Base-by-base conservation (phyloP, 495 filamentous ascomycete species). In the Neurospora hispaniola region DNA sequence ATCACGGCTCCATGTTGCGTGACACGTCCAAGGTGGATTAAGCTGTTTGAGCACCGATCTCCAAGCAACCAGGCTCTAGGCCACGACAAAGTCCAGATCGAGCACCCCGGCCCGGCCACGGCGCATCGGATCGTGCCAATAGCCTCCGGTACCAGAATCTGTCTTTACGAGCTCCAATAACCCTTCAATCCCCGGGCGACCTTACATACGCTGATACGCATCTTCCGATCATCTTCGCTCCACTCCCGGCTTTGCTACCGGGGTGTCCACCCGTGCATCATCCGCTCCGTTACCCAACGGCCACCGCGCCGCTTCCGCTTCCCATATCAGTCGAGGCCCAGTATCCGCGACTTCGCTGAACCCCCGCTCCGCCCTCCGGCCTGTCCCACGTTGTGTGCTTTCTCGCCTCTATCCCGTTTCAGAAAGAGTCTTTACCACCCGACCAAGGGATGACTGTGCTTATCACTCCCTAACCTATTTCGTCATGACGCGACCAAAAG, bases 401-500 rank as follows among this genome's bases (percentile, higher is more conserved):
- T 20, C 44, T 39, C 69, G 71, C 48, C 73, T 68, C 42, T 54
- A 59, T 48, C 71, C 54, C 54, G 54, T 66, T 66, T 18, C 41
- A 69, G 42, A 54, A 71, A 42, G 68, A 73, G 66, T 12, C 71
- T 74, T 68, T 74, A 73, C 75, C 79, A 76, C 73, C 77, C 78
- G 78, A 80, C 80, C 78, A 76, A 75, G 76, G 78, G 77, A 76
- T 76, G 77, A 73, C 69, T 74, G 76, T 59, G 74, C 74, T 71
- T 76, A 71, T 68, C 72, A 16, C 66, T 69, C 69, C 71, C 69
- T 42, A 54, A 46, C 38, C 42, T 76, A 69, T 71, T 77, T 76
- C 78, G 80, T 76, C 80, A 89, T 89, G 88, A 89, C 86, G 78
- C 86, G 88, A 76, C 88, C 87, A 44, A 89, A 87, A 79, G 88